These are phyloP conservation scores for Lepiota subincarnata DNA, from an alignment of 768 basidiomycete genomes.

Conservation along the genomic window DNA sequence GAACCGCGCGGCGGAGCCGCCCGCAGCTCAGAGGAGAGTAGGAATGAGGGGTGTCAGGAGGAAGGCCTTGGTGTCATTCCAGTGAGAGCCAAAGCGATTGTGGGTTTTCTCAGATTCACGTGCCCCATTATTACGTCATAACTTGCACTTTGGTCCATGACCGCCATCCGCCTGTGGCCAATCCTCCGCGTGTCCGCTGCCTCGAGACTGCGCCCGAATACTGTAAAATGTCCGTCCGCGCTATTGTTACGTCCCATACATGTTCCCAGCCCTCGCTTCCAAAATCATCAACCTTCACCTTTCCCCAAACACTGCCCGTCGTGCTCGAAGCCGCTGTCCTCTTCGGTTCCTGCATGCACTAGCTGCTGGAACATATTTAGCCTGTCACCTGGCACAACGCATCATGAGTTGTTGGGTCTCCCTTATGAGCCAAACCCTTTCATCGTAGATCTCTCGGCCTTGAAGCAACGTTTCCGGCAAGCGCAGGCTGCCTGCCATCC, in stretches of 20 bases:
- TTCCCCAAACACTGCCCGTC: slow-evolving; percentile 43
- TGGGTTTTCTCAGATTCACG: background rate
- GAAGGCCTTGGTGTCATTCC: background rate
- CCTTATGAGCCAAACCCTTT: slow-evolving; percentile 66
- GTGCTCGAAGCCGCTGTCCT: slow-evolving; percentile 57
- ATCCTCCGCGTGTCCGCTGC: background rate
- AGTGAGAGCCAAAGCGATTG: background rate
- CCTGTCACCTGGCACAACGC: slow-evolving; percentile 49
- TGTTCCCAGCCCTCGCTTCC: background rate
- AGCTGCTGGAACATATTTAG: slow-evolving; percentile 66
- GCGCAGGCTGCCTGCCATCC: slow-evolving; percentile 83
- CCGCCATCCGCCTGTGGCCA: background rate
- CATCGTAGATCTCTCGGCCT: slow-evolving; percentile 50
- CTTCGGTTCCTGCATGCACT: slow-evolving; percentile 69
- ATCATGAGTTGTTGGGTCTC: slow-evolving; percentile 68
- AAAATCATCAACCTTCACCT: background rate
- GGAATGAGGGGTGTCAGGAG: background rate
- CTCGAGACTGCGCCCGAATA: too few relatives aligned
- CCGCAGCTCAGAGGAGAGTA: background rate
- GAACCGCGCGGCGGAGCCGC: background rate
- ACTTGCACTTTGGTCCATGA: background rate
- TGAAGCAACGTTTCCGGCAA: slow-evolving; percentile 64
- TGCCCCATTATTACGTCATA: slow-evolving; percentile 7
- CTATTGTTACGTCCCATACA: slow-evolving; percentile 1
- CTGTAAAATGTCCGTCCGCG: background rate